These are phyloP conservation scores for Leccinellum rugosiceps DNA, from an alignment of 768 basidiomycete genomes.

Conservation along the genomic window DNA sequence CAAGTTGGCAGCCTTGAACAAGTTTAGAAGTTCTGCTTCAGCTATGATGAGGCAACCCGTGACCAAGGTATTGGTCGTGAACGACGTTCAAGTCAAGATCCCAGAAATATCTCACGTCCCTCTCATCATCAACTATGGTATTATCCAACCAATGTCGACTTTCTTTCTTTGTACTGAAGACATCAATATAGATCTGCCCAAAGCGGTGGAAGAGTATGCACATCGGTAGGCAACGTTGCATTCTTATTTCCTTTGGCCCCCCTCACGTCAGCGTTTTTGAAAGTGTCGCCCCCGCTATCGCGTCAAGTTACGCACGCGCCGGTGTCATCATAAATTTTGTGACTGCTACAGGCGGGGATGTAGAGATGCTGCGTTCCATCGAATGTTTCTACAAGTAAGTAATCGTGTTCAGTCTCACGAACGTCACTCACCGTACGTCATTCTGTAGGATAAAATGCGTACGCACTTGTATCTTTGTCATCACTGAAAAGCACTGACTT, in stretches of 20 bases:
- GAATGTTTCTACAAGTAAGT: constrained; percentile 96
- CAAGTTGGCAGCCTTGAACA: constrained; percentile 78
- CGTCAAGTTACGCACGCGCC: constrained; percentile 77
- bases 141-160: constrained; percentile 9
- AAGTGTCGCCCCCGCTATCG: constrained; percentile 84
- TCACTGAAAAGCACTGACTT: constrained; percentile 17
- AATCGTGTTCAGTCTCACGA: constrained; percentile 7
- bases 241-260: neutral
- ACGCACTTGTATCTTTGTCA: constrained; percentile 30
- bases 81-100: constrained; percentile 89
- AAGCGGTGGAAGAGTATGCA: constrained; percentile 96
- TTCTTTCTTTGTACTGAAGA: constrained; percentile 6
- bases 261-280: constrained; percentile 10
- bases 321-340: constrained; percentile 97
- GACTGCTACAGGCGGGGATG: constrained; percentile 95
- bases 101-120: constrained; percentile 89
- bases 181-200: constrained; percentile 73
- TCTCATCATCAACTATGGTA: constrained; percentile 93
- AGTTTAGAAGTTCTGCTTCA: constrained; percentile 63
- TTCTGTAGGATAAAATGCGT: constrained; percentile 81
- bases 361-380: constrained; percentile 97
- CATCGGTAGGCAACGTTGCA: constrained; percentile 60
- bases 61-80: constrained; percentile 83
- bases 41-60: constrained; percentile 61
- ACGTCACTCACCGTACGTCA: constrained; percentile 14